phyloP scores from a whole-genome alignment of 768 basidiomycete species.

The Bullera alba region DNA sequence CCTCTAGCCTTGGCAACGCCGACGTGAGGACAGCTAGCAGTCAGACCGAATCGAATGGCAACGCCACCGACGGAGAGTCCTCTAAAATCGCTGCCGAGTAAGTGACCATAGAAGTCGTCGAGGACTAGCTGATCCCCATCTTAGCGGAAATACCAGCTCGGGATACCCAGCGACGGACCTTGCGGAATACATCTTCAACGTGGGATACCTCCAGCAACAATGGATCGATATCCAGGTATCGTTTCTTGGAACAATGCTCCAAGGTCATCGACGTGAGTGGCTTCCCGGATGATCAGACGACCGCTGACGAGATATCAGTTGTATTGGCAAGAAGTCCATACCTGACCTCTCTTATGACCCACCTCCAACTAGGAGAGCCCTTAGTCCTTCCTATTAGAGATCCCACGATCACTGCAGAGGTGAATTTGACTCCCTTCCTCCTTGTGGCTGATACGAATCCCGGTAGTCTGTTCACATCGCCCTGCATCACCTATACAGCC shows the following conservation, averaged over 20 bases:
- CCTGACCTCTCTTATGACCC: conserved; percentile 80
- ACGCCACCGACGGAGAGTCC: conserved; percentile 15
- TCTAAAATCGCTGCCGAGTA: conserved; percentile 19
- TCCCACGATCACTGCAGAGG: conserved; percentile 81
- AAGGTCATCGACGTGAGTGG: conserved; percentile 39
- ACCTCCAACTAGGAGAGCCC: conserved; percentile 56
- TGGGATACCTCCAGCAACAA: conserved; percentile 26
- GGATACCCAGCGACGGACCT: conserved; percentile 14
- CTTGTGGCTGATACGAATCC: conserved; percentile 21
- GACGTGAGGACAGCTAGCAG: background rate
- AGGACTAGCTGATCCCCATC: background rate
- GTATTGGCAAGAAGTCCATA: conserved; percentile 81
- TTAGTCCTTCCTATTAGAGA: conserved; percentile 69
- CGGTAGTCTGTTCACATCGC: conserved; percentile 33
- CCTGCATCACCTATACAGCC: conserved; percentile 64
- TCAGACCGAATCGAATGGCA: background rate
- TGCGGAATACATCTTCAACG: conserved; percentile 22
- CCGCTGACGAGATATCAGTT: conserved; percentile 49
- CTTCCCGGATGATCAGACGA: background rate
- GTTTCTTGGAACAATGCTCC: conserved; percentile 21
- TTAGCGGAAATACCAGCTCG: background rate
- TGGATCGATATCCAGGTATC: conserved; percentile 32
- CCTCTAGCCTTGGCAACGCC: conserved; percentile 1
- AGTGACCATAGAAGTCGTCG: background rate
- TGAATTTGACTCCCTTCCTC: conserved; percentile 46